These are phyloP conservation scores for Fusarium musae DNA, from an alignment of 2,329 filamentous ascomycete genomes.

Conservation along the genomic window DNA sequence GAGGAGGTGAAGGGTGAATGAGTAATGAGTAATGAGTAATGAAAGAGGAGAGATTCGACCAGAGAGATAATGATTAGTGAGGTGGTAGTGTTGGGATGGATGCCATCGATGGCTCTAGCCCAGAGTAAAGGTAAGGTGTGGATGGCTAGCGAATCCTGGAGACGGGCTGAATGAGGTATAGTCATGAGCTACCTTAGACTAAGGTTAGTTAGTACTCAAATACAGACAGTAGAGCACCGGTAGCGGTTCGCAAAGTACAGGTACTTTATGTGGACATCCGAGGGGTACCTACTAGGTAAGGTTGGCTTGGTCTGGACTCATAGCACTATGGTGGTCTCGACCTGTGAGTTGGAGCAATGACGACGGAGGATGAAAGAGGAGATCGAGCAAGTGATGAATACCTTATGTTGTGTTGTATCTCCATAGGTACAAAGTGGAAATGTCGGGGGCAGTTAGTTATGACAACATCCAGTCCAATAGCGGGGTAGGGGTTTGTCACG, in stretches of 20 bases:
- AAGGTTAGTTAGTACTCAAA: not conserved
- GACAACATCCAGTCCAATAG: conserved; percentile 28
- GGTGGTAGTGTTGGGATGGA: conserved; percentile 23
- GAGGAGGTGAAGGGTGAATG: not conserved
- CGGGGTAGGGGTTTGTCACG: conserved; percentile 29
- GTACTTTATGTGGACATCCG: conserved; percentile 26
- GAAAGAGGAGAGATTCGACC: conserved; percentile 22
- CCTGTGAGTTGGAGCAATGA: conserved; percentile 25
- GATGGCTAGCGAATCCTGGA: conserved; percentile 36
- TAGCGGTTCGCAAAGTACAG: conserved; percentile 29
- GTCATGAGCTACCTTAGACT: conserved; percentile 14
- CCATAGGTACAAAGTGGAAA: not conserved
- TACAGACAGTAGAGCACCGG: conserved; percentile 12
- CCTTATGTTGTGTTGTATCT: not conserved
- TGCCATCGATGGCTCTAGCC: conserved; percentile 3
- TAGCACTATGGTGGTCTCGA: conserved; percentile 22
- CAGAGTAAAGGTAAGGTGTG: conserved; percentile 3
- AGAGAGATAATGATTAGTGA: conserved; percentile 29
- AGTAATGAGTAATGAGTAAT: conserved; percentile 2
- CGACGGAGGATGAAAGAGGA: conserved; percentile 14
- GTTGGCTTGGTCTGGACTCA: conserved; percentile 16
- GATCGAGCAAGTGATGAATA: not conserved
- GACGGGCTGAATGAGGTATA: conserved; percentile 34
- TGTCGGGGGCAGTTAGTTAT: conserved; percentile 7
- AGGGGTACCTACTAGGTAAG: not conserved